phyloP scores from a whole-genome alignment of 345 rosid species.

The Melaleuca quinquenervia region DNA sequence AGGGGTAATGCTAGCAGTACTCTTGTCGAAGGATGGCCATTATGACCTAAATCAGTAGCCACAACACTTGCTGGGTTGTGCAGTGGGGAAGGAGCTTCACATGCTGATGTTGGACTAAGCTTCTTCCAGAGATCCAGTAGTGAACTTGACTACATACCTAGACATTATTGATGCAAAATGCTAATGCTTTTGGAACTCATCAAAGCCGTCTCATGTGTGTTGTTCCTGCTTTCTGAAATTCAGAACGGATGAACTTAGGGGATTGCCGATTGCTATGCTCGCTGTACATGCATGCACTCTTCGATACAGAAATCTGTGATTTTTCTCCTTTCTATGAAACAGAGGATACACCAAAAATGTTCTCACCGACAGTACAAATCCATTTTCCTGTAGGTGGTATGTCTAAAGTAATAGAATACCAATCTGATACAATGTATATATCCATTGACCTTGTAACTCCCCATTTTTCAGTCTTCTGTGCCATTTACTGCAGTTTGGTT shows the following conservation, averaged over 20 bases:
- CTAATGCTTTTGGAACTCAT: neutral
- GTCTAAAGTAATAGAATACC: neutral
- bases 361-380: neutral
- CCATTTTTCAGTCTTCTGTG: neutral
- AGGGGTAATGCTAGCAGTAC: neutral
- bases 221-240: neutral
- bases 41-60: neutral
- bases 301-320: neutral
- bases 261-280: neutral
- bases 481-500: neutral
- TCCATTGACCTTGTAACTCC: neutral
- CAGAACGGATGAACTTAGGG: neutral
- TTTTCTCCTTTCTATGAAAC: neutral
- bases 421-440: neutral
- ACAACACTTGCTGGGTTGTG: neutral
- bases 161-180: neutral
- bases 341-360: neutral
- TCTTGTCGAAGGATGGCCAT: neutral
- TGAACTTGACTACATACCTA: neutral
- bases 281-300: neutral
- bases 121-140: neutral
- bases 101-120: neutral
- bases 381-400: neutral
- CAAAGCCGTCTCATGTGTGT: neutral
- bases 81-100: neutral